phyloP scores from a whole-genome alignment of 495 filamentous ascomycete species.

The Aspergillus homomorphus region DNA sequence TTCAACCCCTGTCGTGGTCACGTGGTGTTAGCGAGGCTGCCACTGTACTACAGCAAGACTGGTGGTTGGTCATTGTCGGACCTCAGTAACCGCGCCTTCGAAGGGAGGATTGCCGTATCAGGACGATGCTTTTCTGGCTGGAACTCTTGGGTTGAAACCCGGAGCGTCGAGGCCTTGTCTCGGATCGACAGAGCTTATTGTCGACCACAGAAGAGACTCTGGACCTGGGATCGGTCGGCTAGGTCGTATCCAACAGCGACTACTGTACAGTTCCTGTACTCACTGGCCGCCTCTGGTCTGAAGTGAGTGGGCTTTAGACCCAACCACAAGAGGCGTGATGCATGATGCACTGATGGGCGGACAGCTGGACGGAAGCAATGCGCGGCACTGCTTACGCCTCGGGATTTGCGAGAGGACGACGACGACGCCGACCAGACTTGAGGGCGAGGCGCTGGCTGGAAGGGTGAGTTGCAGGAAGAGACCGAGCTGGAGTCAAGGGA shows the following conservation, averaged over 20 bases:
- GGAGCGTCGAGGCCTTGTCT: not conserved
- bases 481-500: not conserved
- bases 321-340: not conserved
- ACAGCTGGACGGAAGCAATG: slow-evolving; percentile 5
- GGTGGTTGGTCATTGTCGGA: not conserved
- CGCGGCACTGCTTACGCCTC: slow-evolving; percentile 4
- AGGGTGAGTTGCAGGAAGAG: not conserved
- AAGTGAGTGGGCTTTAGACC: not conserved
- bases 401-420: not conserved
- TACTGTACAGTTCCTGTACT: too few species aligned
- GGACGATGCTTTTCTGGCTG: not conserved
- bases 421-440: not conserved
- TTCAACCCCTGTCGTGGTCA: not conserved
- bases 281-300: not conserved
- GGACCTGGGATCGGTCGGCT: not conserved
- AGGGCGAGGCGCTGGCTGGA: not conserved
- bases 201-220: not conserved
- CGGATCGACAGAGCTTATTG: not conserved
- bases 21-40: slow-evolving; percentile 1
- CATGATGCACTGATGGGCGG: slow-evolving; percentile 2
- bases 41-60: not conserved
- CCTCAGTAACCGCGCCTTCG: not conserved
- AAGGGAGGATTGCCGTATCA: not conserved
- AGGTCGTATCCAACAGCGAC: not conserved
- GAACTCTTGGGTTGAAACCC: slow-evolving; percentile 2